These are phyloP conservation scores for Melocanna baccifera DNA, from an alignment of 176 grass and related monocot species.

Conservation along the genomic window DNA sequence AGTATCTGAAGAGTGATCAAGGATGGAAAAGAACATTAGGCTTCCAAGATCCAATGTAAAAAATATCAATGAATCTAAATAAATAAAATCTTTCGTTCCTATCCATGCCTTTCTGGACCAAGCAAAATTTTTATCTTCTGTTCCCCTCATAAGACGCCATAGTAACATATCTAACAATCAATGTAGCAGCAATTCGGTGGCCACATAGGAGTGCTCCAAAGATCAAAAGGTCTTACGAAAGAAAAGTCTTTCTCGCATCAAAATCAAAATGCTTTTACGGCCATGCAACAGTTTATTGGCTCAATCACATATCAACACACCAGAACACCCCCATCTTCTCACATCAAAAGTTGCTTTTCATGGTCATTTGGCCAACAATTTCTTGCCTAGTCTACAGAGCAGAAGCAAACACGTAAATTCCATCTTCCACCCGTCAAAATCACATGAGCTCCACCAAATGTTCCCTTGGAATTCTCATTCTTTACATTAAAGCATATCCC, in stretches of 20 bases:
- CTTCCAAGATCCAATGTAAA: too few species aligned
- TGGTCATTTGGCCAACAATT: background rate
- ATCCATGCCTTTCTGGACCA: too few species aligned
- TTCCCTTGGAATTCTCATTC: background rate
- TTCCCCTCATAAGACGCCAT: background rate
- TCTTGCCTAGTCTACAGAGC: background rate
- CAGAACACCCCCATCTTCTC: too few species aligned
- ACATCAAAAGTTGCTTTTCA: background rate
- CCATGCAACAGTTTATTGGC: background rate
- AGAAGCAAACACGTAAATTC: background rate
- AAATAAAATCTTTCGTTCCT: too few species aligned
- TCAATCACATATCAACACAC: background rate
- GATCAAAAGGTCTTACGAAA: background rate
- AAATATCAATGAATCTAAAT: too few species aligned
- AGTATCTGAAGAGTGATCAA: too few species aligned
- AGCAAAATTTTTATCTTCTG: too few species aligned
- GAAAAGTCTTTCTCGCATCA: background rate
- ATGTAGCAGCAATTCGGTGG: background rate
- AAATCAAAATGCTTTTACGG: background rate
- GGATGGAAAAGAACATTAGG: too few species aligned
- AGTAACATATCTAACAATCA: background rate
- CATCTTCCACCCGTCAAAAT: background rate
- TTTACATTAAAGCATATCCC: background rate
- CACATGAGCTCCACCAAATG: background rate
- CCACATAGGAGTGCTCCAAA: background rate